Evolutionary conservation across 164 flowering plant genomes (phyloP), one percentile per base, ranked within the genome.

Genomic region (Chimonanthus salicifolius): DNA sequence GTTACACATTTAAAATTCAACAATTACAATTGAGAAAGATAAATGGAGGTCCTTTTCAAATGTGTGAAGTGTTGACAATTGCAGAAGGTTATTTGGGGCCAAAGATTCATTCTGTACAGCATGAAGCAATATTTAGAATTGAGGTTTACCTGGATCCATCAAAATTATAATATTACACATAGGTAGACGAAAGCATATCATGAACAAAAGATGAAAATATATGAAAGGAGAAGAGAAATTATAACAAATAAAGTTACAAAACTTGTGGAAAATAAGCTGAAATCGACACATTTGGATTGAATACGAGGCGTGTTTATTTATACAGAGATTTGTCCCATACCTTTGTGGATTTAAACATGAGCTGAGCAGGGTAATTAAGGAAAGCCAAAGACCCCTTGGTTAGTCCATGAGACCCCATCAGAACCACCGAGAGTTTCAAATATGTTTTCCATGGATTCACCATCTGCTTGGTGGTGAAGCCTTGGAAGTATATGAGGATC

Each of bases 281-380:
- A 54, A 54, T 2, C 16, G 60, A 8, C 60, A 54, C 60, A 13
- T 13, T 33, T 33, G 33, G 33, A 33, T 33, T 33, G 33, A 33
- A 33, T 33, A 33, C 33, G 0, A 33, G 33, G 33, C 16, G 16
- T 54, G 60, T 54, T 54, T 2, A 54, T 13, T 10, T 11, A 3
- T 54, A 13, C 60, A 54, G 6, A n/a, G 60, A 54, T 54, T n/a
- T 33, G 33, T 11, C 21, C 43, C 3, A 4, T 80, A 93, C 98
- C 93, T 93, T 93, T 2, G 98, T 93, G 79, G 98, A 93, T 76
- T 93, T 93, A 81, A 93, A 93, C 98, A 93, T 93, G 72, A 93
- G 84, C 74, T 93, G 98, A 2, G 98, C 98, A 7, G 98, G 98
- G 70, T 93, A 93, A 75, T 91, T 93, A 18, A 93, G 94, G 69